Evolutionary conservation across 495 filamentous ascomycete genomes (phyloP).

Genomic region (Penicillium atrosanguineum): DNA sequence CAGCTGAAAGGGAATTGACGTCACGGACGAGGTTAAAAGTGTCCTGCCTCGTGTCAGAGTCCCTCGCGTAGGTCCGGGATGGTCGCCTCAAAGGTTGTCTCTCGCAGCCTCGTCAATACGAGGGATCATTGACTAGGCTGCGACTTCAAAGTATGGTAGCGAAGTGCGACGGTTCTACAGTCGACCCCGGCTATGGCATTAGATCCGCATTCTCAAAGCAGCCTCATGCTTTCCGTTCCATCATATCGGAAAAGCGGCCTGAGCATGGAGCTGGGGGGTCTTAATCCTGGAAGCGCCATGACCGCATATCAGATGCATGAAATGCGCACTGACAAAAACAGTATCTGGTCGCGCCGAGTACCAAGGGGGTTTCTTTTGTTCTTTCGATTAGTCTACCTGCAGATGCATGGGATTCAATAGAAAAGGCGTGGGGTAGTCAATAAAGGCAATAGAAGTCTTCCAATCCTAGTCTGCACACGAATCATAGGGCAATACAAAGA

Average conservation of each 20-base stretch:
- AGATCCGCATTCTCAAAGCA: conserved; percentile 5
- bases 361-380: background rate
- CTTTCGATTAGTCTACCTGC: background rate
- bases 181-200: background rate
- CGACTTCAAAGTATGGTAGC: background rate
- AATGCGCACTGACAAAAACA: conserved; percentile 16
- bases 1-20: conserved; percentile 10
- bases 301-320: conserved; percentile 16
- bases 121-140: background rate
- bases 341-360: background rate
- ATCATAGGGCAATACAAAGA: background rate
- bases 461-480: background rate
- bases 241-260: background rate
- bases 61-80: background rate
- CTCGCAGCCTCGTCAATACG: background rate
- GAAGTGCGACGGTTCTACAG: background rate
- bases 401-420: background rate
- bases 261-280: conserved; percentile 3
- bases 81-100: background rate
- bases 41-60: background rate
- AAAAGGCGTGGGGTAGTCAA: background rate
- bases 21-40: conserved; percentile 5
- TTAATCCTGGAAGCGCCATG: conserved; percentile 9
- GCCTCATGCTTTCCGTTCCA: conserved; percentile 1
- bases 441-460: background rate